Base-by-base conservation (phyloP, 176 grass and related monocot species). In the Eragrostis curvula region DNA sequence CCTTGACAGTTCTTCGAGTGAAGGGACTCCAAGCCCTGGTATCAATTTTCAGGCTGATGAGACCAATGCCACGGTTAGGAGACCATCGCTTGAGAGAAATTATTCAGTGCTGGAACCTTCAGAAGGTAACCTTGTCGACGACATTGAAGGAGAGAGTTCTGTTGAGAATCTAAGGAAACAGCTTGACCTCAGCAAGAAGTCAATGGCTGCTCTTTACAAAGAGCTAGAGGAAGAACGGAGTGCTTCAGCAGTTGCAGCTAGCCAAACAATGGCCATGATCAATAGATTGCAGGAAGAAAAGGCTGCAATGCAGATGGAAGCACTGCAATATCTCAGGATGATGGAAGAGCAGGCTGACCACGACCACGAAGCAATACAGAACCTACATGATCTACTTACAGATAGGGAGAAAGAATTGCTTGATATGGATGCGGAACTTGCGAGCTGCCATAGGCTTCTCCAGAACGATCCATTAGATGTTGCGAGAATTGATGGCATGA, bases 311-410 rank as follows among this genome's bases (percentile, higher is more conserved):
- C 89, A 97, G 77, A 94, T 97, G 90, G 95, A 97, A 81, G 92
- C 96, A 65, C 76, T 94, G 29, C 96, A 98, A 17, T 95, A 95
- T 48, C 84, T 92, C 70, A 90, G 96, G 81, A 91, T 95, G 96
- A 98, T 98, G 90, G 96, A 98, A 79, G 84, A 98, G 66, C 92
- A 93, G 82, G 93, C 92, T 13, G 96, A 93, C 82, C 94, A 95
- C 63, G 96, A 98, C 73, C 88, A 93, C 5, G 85, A 86, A 81
- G 93, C 82, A 66, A 88, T 98, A 17, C 82, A 95, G 62, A 89
- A 96, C 56, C 88, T 87, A 10, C 92, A 98, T 70, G 88, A 95
- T 84, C 41, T 95, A 45, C 91, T 98, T 68, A 90, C 87, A 20
- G 82, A 98, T 66, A 98, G 88, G 75, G 96, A 98, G 88, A 98